Evolutionary conservation across 768 basidiomycete genomes (phyloP), one percentile per base, ranked within the genome.

Genomic region (Albatrellus ellisii): DNA sequence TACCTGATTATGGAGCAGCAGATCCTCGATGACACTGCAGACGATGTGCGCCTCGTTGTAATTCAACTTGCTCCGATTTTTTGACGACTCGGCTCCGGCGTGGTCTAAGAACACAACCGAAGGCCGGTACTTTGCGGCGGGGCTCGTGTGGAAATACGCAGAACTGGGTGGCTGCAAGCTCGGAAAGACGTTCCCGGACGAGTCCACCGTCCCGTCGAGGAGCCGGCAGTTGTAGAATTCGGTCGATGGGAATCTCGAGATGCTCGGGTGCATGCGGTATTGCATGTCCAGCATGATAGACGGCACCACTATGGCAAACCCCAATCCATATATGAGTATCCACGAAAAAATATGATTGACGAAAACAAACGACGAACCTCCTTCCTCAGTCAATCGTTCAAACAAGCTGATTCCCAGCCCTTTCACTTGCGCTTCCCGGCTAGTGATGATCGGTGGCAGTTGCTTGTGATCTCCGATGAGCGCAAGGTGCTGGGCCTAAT

Each of bases 391-490:
- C 41, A 97, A 63, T 27, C 91, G 68, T 58, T 97, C 92, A 49
- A 97, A 97, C 17, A 97, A 67, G 62, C 84, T 87, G 21, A 75
- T 70, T 10, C 77, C 78, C 14, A 95, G 64, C 2, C 88, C 88
- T 14, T 74, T 73, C 17, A 70, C 59, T 51, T 74, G 69, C 0
- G 89, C 91, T 55, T 86, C 77, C 17, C 69, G 67, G 47, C 83
- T 88, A 17, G 75, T 67, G 44, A 94, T 86, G 47, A 94, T 75
- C 0, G 91, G 89, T 6, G 91, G 89, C 8, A 97, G 68, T 56
- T 97, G 91, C 54, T 94, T 94, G 60, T 97, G 91, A 61, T 97
- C 91, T n/a, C 91, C 91, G 51, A 97, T 92, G 35, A 97, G 72
- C 1, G 88, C 75, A 25, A 88, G 68, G 52, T 95, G 91, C 39